Base-by-base conservation (phyloP, 2,329 filamentous ascomycete genomes). In the Diplodia mutila region DNA sequence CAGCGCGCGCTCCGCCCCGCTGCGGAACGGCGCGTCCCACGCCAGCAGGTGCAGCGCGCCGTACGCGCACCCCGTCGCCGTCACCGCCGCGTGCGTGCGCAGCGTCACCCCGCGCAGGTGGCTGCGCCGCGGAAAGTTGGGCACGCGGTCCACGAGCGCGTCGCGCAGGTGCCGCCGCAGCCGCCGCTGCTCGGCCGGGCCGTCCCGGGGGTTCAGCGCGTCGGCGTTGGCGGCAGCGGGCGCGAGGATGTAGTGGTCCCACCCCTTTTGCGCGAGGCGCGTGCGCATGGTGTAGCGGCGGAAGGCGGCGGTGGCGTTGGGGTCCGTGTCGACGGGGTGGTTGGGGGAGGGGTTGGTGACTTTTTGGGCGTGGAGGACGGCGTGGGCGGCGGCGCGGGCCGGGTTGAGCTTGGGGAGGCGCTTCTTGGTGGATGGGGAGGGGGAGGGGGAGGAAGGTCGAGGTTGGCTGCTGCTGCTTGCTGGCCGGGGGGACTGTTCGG, bases 1-100 rank as follows among this genome's bases (percentile, higher is more conserved):
- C 1, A 71, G 27, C 48, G 69, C 54, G 14, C 37, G 53, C 48
- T 73, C 61, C 0, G 57, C n/a, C 0, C 2, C 8, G 2, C 65
- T 69, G 1, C 57, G 37, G 29, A 75, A 74, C 2, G 71, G 71
- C 1, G 71, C 74, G 53, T 71, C 68, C 74, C 73, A 75, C 4
- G 72, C 72, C 14, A 71, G 27, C 3, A 73, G 48, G 51, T 75
- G 74, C 16, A 74, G 49, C 6, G 66, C 66, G 1, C 72, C 73
- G 55, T 73, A 72, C 18, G 66, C 18, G 21, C 69, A 23, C 5
- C 59, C 63, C 9, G 70, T 67, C n/a, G 70, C 16, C 42, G 29
- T 64, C 23, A 69, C 42, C 32, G 55, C 64, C 25, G 55, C n/a
- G 34, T 57, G 53, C 53, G 53, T 57, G 53, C 53, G 53, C 32